Evolutionary conservation across 2,329 filamentous ascomycete species (phyloP), one percentile per base, ranked within the genome.

Genomic region (Botryotinia narcissicola): DNA sequence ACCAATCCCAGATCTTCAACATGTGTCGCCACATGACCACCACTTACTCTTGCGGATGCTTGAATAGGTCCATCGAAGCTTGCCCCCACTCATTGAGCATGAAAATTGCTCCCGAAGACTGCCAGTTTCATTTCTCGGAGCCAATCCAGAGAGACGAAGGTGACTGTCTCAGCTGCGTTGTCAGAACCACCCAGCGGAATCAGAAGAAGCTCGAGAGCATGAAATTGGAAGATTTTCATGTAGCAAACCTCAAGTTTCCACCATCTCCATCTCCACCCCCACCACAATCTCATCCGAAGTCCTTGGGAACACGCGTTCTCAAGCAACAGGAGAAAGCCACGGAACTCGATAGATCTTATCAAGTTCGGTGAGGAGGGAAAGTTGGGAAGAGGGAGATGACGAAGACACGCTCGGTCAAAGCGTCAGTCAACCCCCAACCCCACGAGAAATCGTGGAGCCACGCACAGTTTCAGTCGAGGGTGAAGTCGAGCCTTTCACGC

Each of bases 101-200:
- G 5, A n/a, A 61, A 14, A 40, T 61, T 35, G 14, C 35, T 25
- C 35, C 7, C 12, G 14, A 42, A n/a, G 25, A n/a, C 37, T 63
- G 61, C 40, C 37, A n/a, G 22, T 44, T 29, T 2, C n/a, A 12
- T 10, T 16, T 20, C 14, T n/a, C 4, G 9, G 37, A 63, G 7
- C 16, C 25, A 2, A n/a, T 20, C 37, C 6, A 42, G 0, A 14
- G 3, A n/a, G 22, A 37, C 1, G 60, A 62, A 2, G 7, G 7
- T 2, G 60, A 40, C 35, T 62, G 35, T 14, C 6, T n/a, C 37
- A 37, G 7, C 22, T 62, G 35, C 10, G 6, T n/a, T 42, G 6
- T 57, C n/a, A 29, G 51, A n/a, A 29, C 51, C n/a, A 32, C 51
- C 7, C 51, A 57, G n/a, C 51, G 51, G 1, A 29, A 4, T 57